Evolutionary conservation across 2,329 filamentous ascomycete species (phyloP).

Genomic region (Monilinia laxa): DNA sequence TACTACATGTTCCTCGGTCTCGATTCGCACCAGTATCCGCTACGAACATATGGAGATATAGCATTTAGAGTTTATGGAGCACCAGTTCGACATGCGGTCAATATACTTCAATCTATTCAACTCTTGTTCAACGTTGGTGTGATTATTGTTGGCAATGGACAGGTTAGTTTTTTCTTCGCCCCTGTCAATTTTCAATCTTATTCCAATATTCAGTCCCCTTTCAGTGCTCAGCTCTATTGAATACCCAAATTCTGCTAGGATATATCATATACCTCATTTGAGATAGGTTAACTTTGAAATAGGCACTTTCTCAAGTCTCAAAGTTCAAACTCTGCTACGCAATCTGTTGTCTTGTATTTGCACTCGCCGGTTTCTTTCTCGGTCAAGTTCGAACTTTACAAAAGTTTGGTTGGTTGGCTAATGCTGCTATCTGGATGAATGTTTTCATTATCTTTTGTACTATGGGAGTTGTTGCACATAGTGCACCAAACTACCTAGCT

Average conservation of each 20-base stretch:
- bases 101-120: constrained; percentile 29
- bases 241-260: neutral
- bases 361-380: constrained; percentile 35
- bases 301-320: constrained; percentile 27
- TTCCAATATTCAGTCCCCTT: neutral
- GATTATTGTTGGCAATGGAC: constrained; percentile 7
- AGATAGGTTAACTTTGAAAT: neutral
- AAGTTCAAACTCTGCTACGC: constrained; percentile 32
- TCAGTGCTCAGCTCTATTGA: neutral
- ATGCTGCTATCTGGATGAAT: constrained; percentile 37
- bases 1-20: constrained; percentile 31
- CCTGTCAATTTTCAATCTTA: neutral
- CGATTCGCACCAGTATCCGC: constrained; percentile 31
- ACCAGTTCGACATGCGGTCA: constrained; percentile 28
- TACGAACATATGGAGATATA: constrained; percentile 30
- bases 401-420: constrained; percentile 37
- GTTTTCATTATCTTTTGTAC: constrained; percentile 38
- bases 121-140: constrained; percentile 21
- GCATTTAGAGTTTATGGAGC: constrained; percentile 30
- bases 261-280: neutral
- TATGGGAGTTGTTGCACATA: constrained; percentile 38
- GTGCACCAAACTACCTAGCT: constrained; percentile 41
- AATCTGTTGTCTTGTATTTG: constrained; percentile 37
- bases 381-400: constrained; percentile 38
- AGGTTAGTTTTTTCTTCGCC: neutral